Conservation (phyloP, 257 asterid genomes). For the Solanum pennellii region DNA sequence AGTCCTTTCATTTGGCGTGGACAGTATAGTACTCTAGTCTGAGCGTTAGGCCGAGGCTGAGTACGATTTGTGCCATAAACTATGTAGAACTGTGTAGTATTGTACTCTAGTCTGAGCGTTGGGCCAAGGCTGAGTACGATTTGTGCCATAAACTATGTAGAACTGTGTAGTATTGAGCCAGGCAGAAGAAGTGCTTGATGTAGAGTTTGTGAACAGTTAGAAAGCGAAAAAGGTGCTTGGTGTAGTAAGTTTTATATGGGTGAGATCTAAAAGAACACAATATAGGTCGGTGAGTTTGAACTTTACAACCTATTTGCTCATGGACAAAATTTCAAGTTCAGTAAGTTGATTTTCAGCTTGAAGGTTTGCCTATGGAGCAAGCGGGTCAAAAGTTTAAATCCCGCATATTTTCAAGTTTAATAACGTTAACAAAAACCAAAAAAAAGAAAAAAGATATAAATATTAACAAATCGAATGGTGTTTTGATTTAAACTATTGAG, state of each 20-base stretch:
- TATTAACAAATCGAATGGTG: not conserved
- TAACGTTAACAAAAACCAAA: not conserved
- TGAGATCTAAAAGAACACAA: not conserved
- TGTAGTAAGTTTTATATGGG: not conserved
- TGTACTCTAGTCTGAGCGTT: not conserved
- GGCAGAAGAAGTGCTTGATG: not conserved
- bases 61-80: not conserved
- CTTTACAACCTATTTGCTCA: not conserved
- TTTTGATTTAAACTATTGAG: not conserved
- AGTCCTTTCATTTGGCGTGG: not conserved
- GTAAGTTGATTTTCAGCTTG: not conserved
- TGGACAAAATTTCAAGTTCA: not conserved
- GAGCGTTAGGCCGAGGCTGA: not conserved
- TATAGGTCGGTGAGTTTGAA: not conserved
- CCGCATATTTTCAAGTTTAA: not conserved
- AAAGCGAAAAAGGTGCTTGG: not conserved
- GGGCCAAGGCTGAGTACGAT: not conserved
- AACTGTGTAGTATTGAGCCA: not conserved
- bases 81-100: not conserved
- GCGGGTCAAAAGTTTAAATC: not conserved
- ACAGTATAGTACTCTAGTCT: not conserved
- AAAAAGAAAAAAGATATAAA: not conserved
- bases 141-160: not conserved
- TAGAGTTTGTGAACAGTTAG: not conserved
- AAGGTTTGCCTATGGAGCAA: not conserved